Evolutionary conservation across 371 early-diverging fungal genomes (phyloP).

Genomic region (Actinomucor elegans): DNA sequence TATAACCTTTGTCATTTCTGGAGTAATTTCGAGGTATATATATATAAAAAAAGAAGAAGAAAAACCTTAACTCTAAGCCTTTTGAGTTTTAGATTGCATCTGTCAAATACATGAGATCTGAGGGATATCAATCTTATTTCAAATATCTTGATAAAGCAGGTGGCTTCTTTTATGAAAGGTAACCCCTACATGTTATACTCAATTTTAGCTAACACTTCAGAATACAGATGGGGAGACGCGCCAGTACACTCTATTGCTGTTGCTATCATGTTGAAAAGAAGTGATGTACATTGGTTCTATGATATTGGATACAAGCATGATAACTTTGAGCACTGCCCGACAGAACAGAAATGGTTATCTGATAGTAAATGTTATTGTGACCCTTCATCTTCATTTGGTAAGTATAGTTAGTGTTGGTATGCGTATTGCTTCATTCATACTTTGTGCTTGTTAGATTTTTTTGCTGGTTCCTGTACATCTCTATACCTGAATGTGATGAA

Average conservation of each 20-base stretch:
- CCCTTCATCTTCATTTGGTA: conserved; percentile 41
- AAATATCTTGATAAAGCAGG: conserved; percentile 75
- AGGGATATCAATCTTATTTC: conserved; percentile 78
- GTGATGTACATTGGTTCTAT: conserved; percentile 89
- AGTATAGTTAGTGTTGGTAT: neutral
- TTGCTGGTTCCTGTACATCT: conserved; percentile 27
- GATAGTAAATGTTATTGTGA: conserved; percentile 60
- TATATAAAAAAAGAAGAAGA: too few species aligned
- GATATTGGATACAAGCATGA: conserved; percentile 82
- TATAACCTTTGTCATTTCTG: conserved; percentile 81
- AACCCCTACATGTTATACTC: neutral
- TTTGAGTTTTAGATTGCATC: conserved; percentile 39
- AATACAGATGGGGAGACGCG: conserved; percentile 90
- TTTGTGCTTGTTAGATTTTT: conserved; percentile 5
- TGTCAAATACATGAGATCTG: conserved; percentile 62
- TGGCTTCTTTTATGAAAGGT: conserved; percentile 93
- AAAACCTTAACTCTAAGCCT: too few species aligned
- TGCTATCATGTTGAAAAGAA: conserved; percentile 70
- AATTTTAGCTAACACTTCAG: neutral
- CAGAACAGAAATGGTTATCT: conserved; percentile 38
- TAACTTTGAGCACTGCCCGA: conserved; percentile 69
- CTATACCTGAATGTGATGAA: conserved; percentile 28
- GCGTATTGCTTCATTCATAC: neutral
- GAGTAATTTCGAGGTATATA: conserved; percentile 45
- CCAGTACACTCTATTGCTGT: conserved; percentile 92